These are phyloP conservation scores for Lentinula raphanica DNA, from an alignment of 768 basidiomycete species.

Conservation along the genomic window DNA sequence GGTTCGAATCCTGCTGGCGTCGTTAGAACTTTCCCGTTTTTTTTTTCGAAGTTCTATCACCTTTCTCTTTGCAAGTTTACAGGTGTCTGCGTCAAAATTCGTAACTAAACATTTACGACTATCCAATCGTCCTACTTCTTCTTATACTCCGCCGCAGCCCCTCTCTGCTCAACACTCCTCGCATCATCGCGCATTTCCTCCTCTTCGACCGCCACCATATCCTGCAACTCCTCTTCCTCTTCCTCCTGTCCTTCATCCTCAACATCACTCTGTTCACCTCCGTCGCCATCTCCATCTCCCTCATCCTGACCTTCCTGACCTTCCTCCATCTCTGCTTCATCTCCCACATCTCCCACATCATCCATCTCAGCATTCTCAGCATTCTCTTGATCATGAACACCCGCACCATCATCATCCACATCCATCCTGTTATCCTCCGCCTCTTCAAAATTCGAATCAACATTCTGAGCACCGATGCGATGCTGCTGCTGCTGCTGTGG, in stretches of 20 bases:
- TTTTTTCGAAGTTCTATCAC: no score
- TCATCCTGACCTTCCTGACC: conserved; percentile 13
- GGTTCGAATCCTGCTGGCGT: conserved; percentile 67
- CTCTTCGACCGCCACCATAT: conserved; percentile 40
- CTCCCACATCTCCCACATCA: conserved; percentile 28
- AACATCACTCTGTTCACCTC: conserved; percentile 21
- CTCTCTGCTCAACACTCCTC: conserved; percentile 28
- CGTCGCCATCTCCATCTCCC: no score
- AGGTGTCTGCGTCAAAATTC: no score
- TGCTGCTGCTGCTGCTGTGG: not conserved
- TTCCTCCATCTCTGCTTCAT: conserved; percentile 17
- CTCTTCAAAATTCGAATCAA: conserved; percentile 22
- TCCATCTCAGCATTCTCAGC: conserved; percentile 18
- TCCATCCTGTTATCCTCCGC: conserved; percentile 21
- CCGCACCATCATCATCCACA: conserved; percentile 18
- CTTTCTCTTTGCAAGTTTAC: no score
- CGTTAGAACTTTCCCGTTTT: conserved; percentile 17
- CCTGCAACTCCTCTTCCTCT: conserved; percentile 29
- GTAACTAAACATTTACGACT: no score
- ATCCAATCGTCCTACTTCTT: not conserved
- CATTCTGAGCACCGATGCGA: conserved; percentile 17
- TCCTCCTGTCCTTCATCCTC: conserved; percentile 28
- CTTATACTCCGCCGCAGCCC: not conserved
- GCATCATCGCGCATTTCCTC: conserved; percentile 37
- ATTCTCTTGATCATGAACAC: conserved; percentile 29